A percentile compares a stretch with the other conserved stretches of the same genome.
Evolutionary conservation across 2,329 filamentous ascomycete genomes (phyloP).

Genomic region (Cladosporium cucumerinum): DNA sequence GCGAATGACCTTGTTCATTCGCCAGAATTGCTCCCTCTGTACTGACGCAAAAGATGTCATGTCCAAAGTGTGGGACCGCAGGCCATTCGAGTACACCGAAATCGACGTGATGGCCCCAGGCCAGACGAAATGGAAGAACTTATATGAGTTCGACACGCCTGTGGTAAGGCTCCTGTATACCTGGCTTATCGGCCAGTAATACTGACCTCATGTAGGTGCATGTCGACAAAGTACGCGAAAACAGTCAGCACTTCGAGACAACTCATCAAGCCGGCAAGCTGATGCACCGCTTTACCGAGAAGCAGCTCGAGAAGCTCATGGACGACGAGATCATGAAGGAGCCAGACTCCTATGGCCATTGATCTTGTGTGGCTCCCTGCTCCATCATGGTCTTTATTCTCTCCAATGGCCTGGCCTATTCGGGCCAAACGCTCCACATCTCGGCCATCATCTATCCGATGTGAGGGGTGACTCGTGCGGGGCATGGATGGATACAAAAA

Average conservation of each 20-base stretch:
- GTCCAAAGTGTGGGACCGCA: conserved; percentile 62
- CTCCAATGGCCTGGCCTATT: neutral
- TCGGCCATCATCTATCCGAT: conserved; percentile 5
- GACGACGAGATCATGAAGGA: conserved; percentile 46
- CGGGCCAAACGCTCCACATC: conserved; percentile 13
- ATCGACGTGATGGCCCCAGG: conserved; percentile 65
- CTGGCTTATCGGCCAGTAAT: neutral
- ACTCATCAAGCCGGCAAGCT: conserved; percentile 63
- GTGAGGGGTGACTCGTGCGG: neutral
- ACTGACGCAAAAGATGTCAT: conserved; percentile 65
- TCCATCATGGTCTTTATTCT: conserved; percentile 9
- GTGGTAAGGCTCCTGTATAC: conserved; percentile 53
- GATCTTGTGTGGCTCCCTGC: neutral
- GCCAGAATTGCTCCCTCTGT: conserved; percentile 69
- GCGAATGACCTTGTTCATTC: conserved; percentile 67
- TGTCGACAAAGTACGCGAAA: conserved; percentile 56
- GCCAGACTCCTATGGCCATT: conserved; percentile 17
- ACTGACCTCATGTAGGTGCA: conserved; percentile 47
- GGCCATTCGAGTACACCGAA: conserved; percentile 67
- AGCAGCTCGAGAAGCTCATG: conserved; percentile 67
- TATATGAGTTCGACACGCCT: conserved; percentile 80
- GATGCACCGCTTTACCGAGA: conserved; percentile 71
- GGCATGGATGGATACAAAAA: neutral
- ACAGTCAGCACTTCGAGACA: conserved; percentile 52
- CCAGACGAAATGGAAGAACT: conserved; percentile 62